phyloP scores from a whole-genome alignment of 2,329 filamentous ascomycete genomes.

The Thielaviopsis euricoi region DNA sequence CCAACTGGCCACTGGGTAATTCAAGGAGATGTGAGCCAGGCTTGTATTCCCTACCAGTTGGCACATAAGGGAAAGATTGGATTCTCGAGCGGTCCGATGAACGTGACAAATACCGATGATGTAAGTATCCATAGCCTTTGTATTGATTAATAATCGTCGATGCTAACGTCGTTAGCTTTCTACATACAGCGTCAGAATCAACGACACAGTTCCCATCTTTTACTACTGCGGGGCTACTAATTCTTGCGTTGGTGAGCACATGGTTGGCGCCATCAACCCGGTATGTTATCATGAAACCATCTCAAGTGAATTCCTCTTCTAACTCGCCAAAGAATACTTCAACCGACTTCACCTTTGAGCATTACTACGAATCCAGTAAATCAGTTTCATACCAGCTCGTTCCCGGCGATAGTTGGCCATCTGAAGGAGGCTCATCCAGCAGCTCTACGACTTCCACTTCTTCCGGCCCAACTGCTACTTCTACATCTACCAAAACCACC shows the following conservation, averaged over 20 bases:
- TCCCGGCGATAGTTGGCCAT: conserved; percentile 38
- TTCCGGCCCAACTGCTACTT: conserved; percentile 12
- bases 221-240: conserved; percentile 53
- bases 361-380: conserved; percentile 30
- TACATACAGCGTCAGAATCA: conserved; percentile 29
- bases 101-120: conserved; percentile 28
- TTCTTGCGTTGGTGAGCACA: conserved; percentile 47
- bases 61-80: conserved; percentile 29
- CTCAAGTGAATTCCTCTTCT: conserved; percentile 6
- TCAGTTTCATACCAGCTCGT: conserved; percentile 34
- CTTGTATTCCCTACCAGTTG: conserved; percentile 47
- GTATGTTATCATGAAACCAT: conserved; percentile 21
- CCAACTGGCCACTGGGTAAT: conserved; percentile 48
- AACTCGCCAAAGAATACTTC: background rate
- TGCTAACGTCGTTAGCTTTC: conserved; percentile 20
- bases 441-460: conserved; percentile 11
- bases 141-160: background rate
- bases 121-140: conserved; percentile 19
- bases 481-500: conserved; percentile 10
- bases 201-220: conserved; percentile 45
- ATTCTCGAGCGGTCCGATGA: conserved; percentile 36
- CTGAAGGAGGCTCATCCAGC: conserved; percentile 22
- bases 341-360: conserved; percentile 24
- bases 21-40: conserved; percentile 38
- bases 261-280: conserved; percentile 64